Evolutionary conservation across 139 green algal species (phyloP), one percentile per base, ranked within the genome.

Genomic region (Microglena sp.): DNA sequence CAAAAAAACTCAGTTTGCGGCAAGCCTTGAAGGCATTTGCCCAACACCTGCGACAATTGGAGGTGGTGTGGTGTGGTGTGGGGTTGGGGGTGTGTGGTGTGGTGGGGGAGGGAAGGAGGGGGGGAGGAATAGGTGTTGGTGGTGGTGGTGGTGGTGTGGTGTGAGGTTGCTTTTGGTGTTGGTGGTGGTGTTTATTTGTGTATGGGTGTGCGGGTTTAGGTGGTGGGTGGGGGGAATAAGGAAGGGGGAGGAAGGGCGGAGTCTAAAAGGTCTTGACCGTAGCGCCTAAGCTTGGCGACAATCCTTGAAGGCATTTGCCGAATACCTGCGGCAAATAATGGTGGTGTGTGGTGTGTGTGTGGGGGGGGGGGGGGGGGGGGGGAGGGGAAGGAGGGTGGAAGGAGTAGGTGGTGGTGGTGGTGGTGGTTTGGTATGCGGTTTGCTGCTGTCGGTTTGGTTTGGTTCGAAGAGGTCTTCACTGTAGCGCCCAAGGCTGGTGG

Each of bases 401-500:
- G n/a, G n/a, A n/a, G n/a, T n/a, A n/a, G n/a, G n/a, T n/a, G n/a
- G n/a, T n/a, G n/a, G n/a, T n/a, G n/a, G n/a, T n/a, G n/a, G n/a
- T n/a, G n/a, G n/a, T n/a, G n/a, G n/a, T n/a, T n/a, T n/a, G n/a
- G n/a, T n/a, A n/a, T n/a, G n/a, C n/a, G n/a, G n/a, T n/a, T n/a
- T n/a, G n/a, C n/a, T n/a, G n/a, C n/a, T n/a, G n/a, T n/a, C n/a
- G n/a, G n/a, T n/a, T n/a, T n/a, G n/a, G n/a, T n/a, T n/a, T n/a
- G n/a, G n/a, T 62, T 96, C 87, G 77, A 94, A 94, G 3, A 59
- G 55, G 22, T 87, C 69, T 5, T 66, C 21, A 2, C 91, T 88
- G 60, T 97, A 98, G 21, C 92, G 80, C 1, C 91, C 91, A 4
- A 92, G 71, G 64, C 98, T 98, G 33, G 89, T 96, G 22, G 86